Evolutionary conservation across 2,329 filamentous ascomycete genomes (phyloP), one percentile per base, ranked within the genome.

Genomic region (Byssochlamys sp.): DNA sequence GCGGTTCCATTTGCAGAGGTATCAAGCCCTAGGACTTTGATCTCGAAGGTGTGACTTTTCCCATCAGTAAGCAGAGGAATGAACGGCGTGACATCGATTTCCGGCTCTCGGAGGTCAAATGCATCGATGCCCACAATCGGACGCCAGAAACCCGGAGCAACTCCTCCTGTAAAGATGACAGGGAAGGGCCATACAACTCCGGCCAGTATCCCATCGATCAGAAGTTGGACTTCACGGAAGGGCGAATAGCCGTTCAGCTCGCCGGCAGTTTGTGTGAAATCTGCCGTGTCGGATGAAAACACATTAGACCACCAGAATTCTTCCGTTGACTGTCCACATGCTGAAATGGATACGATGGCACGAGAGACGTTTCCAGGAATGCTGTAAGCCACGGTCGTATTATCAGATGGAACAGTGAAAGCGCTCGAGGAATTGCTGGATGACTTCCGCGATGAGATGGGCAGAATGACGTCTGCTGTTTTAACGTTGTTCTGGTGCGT

Each of bases 241-340:
- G 88, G 84, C 4, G 86, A 86, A 64, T 83, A 84, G 0, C 88
- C 89, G 26, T 83, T 82, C 0, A 90, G 76, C 1, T 74, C 72
- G 11, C 82, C 84, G 3, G 80, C 79, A 1, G 77, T 79, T 5
- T 73, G 70, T 3, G 79, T 75, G 67, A 91, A 92, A 2, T 81
- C 79, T 35, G 79, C 61, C 2, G 77, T 77, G 61, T 85, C 81
- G 9, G 81, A 82, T 50, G 85, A 80, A 1, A 87, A 81, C 1
- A 90, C 84, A 66, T 92, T 92, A 58, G 80, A 82, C 84, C 88
- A 94, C 89, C 90, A 95, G 66, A 92, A 92, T 69, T 95, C 90
- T 73, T 94, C 90, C 14, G 79, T 74, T 0, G 80, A 80, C 69
- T 94, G 90, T 0, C 88, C 90, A 62, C 85, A 90, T 14, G 89